Conservation (phyloP, 768 basidiomycete genomes). For the Boletus sp. region DNA sequence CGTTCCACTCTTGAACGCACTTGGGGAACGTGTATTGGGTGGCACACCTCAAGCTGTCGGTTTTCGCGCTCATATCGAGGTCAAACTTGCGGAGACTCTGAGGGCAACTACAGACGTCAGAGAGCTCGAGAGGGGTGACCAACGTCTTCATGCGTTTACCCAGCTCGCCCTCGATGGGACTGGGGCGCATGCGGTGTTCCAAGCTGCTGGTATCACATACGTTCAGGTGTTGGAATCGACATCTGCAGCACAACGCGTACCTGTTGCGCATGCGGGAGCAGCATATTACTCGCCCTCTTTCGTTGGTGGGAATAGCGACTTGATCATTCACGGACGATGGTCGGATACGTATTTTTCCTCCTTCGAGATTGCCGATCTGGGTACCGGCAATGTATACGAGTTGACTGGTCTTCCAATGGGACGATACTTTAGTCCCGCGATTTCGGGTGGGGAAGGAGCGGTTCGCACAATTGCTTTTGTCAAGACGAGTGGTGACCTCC, state of each 20-base stretch:
- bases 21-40: conserved; percentile 47
- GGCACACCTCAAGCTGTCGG: conserved; percentile 46
- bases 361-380: conserved; percentile 61
- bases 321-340: conserved; percentile 67
- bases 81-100: conserved; percentile 61
- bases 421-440: conserved; percentile 57
- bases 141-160: conserved; percentile 60
- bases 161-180: conserved; percentile 55
- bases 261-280: conserved; percentile 43
- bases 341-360: conserved; percentile 59
- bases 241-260: conserved; percentile 38
- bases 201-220: conserved; percentile 54
- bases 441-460: conserved; percentile 43
- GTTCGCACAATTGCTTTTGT: conserved; percentile 57
- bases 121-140: conserved; percentile 49
- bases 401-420: conserved; percentile 59
- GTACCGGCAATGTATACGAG: conserved; percentile 42
- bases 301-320: conserved; percentile 33
- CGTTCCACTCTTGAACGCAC: conserved; percentile 44
- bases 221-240: conserved; percentile 23
- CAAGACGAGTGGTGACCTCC: conserved; percentile 54
- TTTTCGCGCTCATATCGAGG: conserved; percentile 62
- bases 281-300: conserved; percentile 71
- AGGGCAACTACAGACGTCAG: conserved; percentile 47
- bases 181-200: conserved; percentile 56